Base-by-base conservation (phyloP, 192 early-diverging fungal genomes). In the Dissophora globulifera region DNA sequence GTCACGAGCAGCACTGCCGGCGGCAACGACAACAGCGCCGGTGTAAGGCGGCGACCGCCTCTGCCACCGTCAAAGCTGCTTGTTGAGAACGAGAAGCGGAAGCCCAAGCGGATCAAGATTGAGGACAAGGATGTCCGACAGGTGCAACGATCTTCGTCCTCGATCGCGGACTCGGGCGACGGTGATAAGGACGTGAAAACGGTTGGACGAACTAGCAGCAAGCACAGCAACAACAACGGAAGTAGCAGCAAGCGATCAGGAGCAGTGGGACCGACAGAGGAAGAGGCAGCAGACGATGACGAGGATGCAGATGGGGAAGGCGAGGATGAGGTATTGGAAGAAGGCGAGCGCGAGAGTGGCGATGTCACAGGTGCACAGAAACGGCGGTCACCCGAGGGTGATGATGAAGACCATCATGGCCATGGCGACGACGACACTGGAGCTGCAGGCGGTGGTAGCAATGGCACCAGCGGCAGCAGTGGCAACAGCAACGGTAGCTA, bases 51-150 rank as follows among this genome's bases (percentile, higher is more conserved):
- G 16, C 66, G 65, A 16, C 30, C 53, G 2, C 63, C 72, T 8
- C 8, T 58, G 35, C 27, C 62, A 4, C 49, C 74, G 5, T 46
- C 58, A 10, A 35, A 49, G 20, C 26, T 46, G 3, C 12, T 43
- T 2, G 27, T 12, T 16, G 64, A 67, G 50, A 58, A 33, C 13
- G 64, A 61, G 4, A 68, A 67, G 50, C 57, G 63, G n/a, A 78
- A 68, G 22, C 63, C 58, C 6, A 68, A 78, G 33, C 41, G 59
- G 50, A 58, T 74, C 54, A 74, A 74, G 47, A 74, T 74, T 22
- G 69, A 74, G 16, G 61, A 64, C 32, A 74, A 33, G 49, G 69
- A 74, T 59, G 61, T 64, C 8, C 16, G 61, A 33, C 53, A 74
- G 23, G 61, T 35, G 15, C 69, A 72, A 10, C 38, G 69, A 13